Evolutionary conservation across 305 asterid species (phyloP).

Genomic region (Fraxinus albicans): DNA sequence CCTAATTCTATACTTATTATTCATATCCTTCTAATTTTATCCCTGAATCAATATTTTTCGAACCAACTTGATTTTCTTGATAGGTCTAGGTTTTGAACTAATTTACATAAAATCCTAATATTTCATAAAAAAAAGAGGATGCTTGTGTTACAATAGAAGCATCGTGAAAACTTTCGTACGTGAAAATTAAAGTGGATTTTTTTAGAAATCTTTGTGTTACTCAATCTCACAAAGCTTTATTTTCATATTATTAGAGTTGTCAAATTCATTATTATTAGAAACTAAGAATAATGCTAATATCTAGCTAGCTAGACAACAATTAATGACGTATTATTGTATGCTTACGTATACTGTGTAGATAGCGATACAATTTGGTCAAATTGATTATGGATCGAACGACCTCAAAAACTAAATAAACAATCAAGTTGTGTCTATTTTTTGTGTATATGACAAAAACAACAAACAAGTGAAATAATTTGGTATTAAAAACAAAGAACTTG

Average conservation of each 20-base stretch:
- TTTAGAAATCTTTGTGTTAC: background rate
- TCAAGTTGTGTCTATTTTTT: background rate
- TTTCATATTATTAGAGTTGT: background rate
- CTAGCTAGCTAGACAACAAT: background rate
- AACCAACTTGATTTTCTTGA: background rate
- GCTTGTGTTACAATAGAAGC: background rate
- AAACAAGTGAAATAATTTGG: background rate
- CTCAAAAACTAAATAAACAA: background rate
- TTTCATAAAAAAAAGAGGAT: background rate
- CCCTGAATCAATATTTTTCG: background rate
- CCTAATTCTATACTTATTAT: no score
- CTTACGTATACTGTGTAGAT: background rate
- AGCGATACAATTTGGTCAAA: background rate
- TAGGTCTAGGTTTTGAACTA: background rate
- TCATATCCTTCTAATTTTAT: no score
- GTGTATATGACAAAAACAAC: background rate
- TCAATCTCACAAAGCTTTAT: background rate
- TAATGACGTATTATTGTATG: background rate
- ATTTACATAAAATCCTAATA: no score
- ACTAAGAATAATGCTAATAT: background rate
- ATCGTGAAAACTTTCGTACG: background rate
- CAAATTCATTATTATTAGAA: background rate
- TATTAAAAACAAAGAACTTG: background rate
- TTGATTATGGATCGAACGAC: background rate
- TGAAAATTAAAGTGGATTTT: background rate